phyloP scores from a whole-genome alignment of 768 basidiomycete species.

The Collybia nuda region DNA sequence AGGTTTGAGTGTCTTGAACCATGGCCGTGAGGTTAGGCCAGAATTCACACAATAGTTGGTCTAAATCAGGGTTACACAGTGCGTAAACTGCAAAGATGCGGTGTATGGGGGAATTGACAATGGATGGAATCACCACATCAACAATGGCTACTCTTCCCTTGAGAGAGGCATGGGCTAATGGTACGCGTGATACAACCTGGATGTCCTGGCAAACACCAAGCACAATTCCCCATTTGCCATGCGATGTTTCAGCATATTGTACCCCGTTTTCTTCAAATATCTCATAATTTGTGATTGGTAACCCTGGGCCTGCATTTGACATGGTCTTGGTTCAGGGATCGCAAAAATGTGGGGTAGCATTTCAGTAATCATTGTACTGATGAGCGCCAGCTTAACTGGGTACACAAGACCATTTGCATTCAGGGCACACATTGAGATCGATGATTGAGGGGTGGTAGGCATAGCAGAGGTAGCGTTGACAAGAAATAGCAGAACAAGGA shows the following conservation, averaged over 20 bases:
- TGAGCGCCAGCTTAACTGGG: conserved; percentile 1
- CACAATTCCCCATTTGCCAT: conserved; percentile 8
- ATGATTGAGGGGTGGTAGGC: not conserved
- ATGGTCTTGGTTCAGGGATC: conserved; percentile 6
- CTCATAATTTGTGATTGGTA: conserved; percentile 2
- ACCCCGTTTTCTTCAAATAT: conserved; percentile 7
- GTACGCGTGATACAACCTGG: conserved; percentile 1
- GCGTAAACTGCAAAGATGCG: conserved; percentile 13
- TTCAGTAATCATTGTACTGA: conserved; percentile 1
- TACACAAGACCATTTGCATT: conserved; percentile 8
- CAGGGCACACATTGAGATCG: not conserved
- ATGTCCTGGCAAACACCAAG: conserved; percentile 7
- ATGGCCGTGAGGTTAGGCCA: conserved; percentile 8
- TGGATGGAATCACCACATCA: conserved; percentile 10
- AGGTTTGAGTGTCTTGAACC: not conserved
- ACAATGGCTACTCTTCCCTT: conserved; percentile 6
- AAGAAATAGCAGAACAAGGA: conserved; percentile 3
- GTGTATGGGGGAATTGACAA: conserved; percentile 4
- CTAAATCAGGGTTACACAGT: conserved; percentile 10
- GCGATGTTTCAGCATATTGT: not conserved
- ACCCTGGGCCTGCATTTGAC: not conserved
- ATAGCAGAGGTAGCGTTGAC: conserved; percentile 2
- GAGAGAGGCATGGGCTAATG: not conserved
- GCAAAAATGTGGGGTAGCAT: conserved; percentile 5
- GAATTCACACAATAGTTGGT: conserved; percentile 1